A percentile compares a stretch with the other conserved stretches of the same genome.
phyloP scores from a whole-genome alignment of 2,329 filamentous ascomycete genomes.

The Aspergillus sp. region DNA sequence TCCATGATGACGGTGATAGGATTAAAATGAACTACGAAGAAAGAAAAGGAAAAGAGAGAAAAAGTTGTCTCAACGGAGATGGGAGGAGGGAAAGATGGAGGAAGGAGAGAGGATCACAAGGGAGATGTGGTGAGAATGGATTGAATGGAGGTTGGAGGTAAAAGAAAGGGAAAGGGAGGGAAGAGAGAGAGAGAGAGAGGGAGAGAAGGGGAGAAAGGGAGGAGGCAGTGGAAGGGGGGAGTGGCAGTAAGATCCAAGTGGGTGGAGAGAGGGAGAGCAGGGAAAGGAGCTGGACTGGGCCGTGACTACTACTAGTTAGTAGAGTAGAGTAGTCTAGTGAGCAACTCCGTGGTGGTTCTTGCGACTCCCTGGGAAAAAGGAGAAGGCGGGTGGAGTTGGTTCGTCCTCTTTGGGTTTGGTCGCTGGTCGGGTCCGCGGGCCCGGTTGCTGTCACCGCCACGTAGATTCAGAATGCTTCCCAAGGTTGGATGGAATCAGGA shows the following conservation, averaged over 20 bases:
- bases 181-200: slow-evolving; percentile 16
- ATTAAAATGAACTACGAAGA: slow-evolving; percentile 28
- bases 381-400: not conserved
- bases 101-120: slow-evolving; percentile 25
- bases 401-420: slow-evolving; percentile 5
- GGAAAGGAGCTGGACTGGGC: not conserved
- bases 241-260: slow-evolving; percentile 5
- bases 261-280: slow-evolving; percentile 18
- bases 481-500: no score
- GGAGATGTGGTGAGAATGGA: slow-evolving; percentile 11
- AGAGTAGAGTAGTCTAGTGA: no score
- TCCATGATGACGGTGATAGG: slow-evolving; percentile 56
- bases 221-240: slow-evolving; percentile 18
- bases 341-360: no score
- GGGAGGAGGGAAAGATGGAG: slow-evolving; percentile 39
- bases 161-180: slow-evolving; percentile 12
- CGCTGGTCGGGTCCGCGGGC: slow-evolving; percentile 5
- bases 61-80: slow-evolving; percentile 37
- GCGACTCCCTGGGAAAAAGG: slow-evolving; percentile 4
- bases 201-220: slow-evolving; percentile 20
- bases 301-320: no score
- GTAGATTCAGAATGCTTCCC: no score
- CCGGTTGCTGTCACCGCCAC: slow-evolving; percentile 21
- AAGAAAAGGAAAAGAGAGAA: slow-evolving; percentile 31
- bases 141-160: slow-evolving; percentile 3